Evolutionary conservation across 2,329 filamentous ascomycete species (phyloP).

Genomic region (Cercospora zeae-maydis): DNA sequence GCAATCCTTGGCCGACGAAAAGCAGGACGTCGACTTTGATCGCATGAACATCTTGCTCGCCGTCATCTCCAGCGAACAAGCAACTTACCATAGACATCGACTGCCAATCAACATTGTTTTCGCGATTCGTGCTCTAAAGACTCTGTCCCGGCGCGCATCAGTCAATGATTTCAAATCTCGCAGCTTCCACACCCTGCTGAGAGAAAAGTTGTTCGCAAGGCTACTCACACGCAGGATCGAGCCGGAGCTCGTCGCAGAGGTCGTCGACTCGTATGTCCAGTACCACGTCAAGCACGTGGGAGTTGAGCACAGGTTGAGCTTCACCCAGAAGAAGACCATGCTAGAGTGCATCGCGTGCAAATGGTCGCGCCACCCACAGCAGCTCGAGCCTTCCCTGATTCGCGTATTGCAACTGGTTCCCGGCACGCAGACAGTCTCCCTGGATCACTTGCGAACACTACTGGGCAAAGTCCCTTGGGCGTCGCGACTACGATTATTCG

Average conservation of each 20-base stretch:
- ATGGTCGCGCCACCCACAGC: constrained; percentile 8
- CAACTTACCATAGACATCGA: neutral
- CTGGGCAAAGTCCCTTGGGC: neutral
- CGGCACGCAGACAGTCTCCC: neutral
- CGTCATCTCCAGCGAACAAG: neutral
- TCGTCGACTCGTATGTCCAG: neutral
- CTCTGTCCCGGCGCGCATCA: neutral
- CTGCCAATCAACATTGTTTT: constrained; percentile 11
- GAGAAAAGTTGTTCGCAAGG: constrained; percentile 6
- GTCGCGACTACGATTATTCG: constrained; percentile 7
- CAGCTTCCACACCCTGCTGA: neutral
- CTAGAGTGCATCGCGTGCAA: neutral
- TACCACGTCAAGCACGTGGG: neutral
- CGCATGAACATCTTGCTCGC: neutral
- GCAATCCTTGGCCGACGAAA: neutral
- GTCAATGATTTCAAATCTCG: neutral
- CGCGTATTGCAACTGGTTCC: neutral
- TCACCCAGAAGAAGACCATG: neutral
- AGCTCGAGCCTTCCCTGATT: neutral
- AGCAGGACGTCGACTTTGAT: constrained; percentile 2
- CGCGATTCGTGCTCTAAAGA: constrained; percentile 3
- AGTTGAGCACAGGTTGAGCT: neutral
- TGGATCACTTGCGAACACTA: neutral
- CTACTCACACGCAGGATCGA: neutral
- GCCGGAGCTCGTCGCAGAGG: neutral